Base-by-base conservation (phyloP, 148 eudicot species). In the Chenopodium album region DNA sequence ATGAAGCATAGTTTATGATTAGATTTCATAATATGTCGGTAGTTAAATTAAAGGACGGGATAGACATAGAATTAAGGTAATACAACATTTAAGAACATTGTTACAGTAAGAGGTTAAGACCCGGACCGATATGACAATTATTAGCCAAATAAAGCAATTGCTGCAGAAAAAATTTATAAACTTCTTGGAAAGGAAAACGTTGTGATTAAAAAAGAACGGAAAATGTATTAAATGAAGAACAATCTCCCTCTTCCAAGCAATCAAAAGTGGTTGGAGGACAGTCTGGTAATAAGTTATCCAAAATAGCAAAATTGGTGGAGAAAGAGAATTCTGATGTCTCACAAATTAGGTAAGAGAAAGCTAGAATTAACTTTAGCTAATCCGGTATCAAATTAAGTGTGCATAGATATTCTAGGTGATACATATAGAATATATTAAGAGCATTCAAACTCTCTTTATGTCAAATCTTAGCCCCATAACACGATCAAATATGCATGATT, bases 391-490 rank as follows among this genome's bases (percentile, higher is more conserved):
- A 32, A 69, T 31, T 32, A 32, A 69, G 32, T 69, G 46, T 14
- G 22, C 46, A 31, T 31, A 69, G 72, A 69, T 69, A 69, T 69
- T 69, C 72, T 32, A 31, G 22, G 44, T 69, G 44, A 69, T 69
- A 69, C 72, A 31, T 32, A 20, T 31, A 69, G 37, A 10, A 69
- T 69, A 67, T 67, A 50, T 67, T 69, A 22, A 62, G 26, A 69
- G 22, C 19, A 67, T 67, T 67, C 68, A 64, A 64, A 28, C 32
- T 64, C 7, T 66, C 71, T 67, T 67, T 67, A 67, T 67, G 71
- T 67, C 71, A 67, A 67, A 28, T 67, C 71, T 67, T 28, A 28
- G 71, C 31, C 69, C 31, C 71, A 67, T 67, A 67, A 12, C 31
- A 67, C 10, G 32, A 67, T 28, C 31, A 26, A 67, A 28, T 8